Evolutionary conservation across 208 protist genomes (phyloP), one percentile per base, ranked within the genome.

Genomic region (Wallacemonas sp.): DNA sequence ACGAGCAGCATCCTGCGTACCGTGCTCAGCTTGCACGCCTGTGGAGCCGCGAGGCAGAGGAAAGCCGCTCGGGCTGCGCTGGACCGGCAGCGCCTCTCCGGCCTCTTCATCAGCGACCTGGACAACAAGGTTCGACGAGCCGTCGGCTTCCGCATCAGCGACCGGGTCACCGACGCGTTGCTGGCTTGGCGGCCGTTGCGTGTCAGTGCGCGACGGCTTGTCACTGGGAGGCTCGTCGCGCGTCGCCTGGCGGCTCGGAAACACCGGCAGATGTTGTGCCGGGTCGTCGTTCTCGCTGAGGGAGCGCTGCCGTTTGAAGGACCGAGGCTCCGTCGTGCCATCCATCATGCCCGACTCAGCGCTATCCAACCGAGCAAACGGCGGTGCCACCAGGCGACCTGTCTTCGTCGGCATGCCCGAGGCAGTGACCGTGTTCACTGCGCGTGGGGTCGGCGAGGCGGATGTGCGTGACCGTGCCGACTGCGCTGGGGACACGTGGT

Each of bases 381-480:
- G 34, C 8, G 17, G 17, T 24, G 21, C 39, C 24, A 41, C 19
- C 13, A n/a, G 1, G 30, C 26, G 36, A 1, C 37, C 17, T n/a
- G 37, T 37, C 55, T 62, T 62, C 15, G 55, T 19, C 10, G 55
- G 27, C 6, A 37, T 19, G 10, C 55, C 8, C 13, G 26, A 34
- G 5, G 50, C 13, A 17, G 50, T 9, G 3, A 32, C 50, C 26
- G 67, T 71, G 60, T 76, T 81, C 52, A 81, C 69, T 45, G 69
- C 74, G 24, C 69, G 68, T 9, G 55, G 68, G 2, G 44, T 65
- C 2, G 73, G 73, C 0, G 68, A 74, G 0, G 41, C 26, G 0
- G 67, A 65, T 1, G 57, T 32, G 0, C 32, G 13, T 1, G 39
- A n/a, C 10, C 39, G 21, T 32, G 50, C 30, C 3, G 46, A 37